Percentiles rank a stretch among this genome's conserved stretches.
phyloP scores from a whole-genome alignment of 208 protist genomes.

The Acanthamoeba healyi region DNA sequence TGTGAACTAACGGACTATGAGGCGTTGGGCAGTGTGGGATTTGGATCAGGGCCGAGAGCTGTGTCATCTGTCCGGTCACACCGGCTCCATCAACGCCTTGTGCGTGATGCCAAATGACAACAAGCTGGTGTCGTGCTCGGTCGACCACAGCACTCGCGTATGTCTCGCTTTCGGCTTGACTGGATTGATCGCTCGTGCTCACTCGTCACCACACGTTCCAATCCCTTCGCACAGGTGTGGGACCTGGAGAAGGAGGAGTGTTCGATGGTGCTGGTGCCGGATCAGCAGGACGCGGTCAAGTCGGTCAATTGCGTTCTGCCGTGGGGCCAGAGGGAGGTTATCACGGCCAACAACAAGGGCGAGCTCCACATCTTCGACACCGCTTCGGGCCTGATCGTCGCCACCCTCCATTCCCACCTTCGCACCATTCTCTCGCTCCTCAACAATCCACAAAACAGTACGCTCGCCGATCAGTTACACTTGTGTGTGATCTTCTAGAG shows the following conservation, averaged over 20 bases:
- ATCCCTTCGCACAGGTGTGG: background rate
- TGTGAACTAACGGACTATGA: no score
- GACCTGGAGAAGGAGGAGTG: slow-evolving; percentile 26
- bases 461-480: background rate
- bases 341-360: slow-evolving; percentile 46
- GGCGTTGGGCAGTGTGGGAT: slow-evolving; percentile 28
- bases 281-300: slow-evolving; percentile 16
- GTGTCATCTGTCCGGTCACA: slow-evolving; percentile 10
- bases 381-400: background rate
- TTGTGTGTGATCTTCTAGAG: background rate
- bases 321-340: slow-evolving; percentile 8
- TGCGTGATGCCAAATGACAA: background rate
- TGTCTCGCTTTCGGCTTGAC: background rate
- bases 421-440: slow-evolving; percentile 15
- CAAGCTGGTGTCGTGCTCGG: slow-evolving; percentile 47
- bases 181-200: background rate
- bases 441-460: background rate
- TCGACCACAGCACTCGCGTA: slow-evolving; percentile 53
- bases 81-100: slow-evolving; percentile 1
- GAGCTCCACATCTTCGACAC: slow-evolving; percentile 21
- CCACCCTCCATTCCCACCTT: background rate
- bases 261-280: slow-evolving; percentile 12
- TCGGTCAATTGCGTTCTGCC: slow-evolving; percentile 43
- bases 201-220: background rate
- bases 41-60: background rate